Evolutionary conservation across 2,329 filamentous ascomycete species (phyloP), one percentile per base, ranked within the genome.

Genomic region (Calcarisporium arbuscula): DNA sequence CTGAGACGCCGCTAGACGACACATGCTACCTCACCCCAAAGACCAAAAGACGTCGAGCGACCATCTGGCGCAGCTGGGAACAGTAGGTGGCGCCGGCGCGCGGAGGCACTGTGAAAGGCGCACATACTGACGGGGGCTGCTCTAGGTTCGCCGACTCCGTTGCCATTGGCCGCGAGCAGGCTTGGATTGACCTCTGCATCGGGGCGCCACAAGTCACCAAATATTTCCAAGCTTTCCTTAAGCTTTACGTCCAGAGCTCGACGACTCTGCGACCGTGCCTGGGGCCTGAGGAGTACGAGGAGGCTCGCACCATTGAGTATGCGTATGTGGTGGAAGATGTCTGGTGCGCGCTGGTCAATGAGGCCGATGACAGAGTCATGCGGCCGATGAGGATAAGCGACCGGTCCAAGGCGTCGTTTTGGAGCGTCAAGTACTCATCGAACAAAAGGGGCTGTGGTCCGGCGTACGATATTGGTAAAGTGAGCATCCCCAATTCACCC

Each of bases 11-110:
- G 19, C 20, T 34, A 17, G 19, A 34, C 11, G 17, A 34, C 20
- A 21, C 21, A 26, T 38, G 14, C 12, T 34, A 34, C 19, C 11
- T 38, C 10, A 28, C 34, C 19, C 36, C 27, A n/a, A 21, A 34
- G 12, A 38, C 30, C 20, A 19, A 26, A 30, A 19, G 34, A 12
- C 36, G 31, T 19, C 31, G 30, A 25, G 14, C 30, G 10, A 31
- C 17, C n/a, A 18, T 38, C 21, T 38, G 19, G 36, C 6, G 34
- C 16, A 34, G 28, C 32, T 38, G 30, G 31, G n/a, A 17, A 38
- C 14, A 20, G 31, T 38, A 15, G 8, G n/a, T n/a, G n/a, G n/a
- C n/a, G n/a, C n/a, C n/a, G n/a, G n/a, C n/a, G n/a, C n/a, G n/a
- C n/a, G n/a, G n/a, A n/a, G n/a, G n/a, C n/a, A n/a, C n/a, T n/a